Conservation (phyloP, 768 basidiomycete genomes). For the Pilatotrama ljubarskyi region DNA sequence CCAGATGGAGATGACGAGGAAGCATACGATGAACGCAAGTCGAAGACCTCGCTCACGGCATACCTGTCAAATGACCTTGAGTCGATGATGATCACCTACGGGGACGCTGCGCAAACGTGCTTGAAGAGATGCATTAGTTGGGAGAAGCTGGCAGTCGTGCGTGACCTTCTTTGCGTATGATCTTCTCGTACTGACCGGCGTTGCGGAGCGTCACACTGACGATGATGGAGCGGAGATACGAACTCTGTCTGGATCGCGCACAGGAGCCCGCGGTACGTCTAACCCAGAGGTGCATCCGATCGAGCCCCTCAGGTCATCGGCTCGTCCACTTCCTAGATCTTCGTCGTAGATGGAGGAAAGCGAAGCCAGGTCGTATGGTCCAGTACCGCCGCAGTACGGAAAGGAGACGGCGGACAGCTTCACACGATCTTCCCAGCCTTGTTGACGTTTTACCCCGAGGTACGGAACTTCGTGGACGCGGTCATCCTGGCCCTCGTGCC, state of each 20-base stretch:
- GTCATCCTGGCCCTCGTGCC: neutral
- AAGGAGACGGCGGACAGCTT: neutral
- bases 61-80: neutral
- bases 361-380: neutral
- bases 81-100: neutral
- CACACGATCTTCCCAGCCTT: constrained; percentile 3
- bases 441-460: constrained; percentile 10
- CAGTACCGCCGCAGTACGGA: neutral
- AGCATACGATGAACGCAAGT: no score
- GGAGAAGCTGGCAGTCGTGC: neutral
- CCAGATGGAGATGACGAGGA: neutral
- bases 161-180: no score
- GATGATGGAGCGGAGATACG: neutral
- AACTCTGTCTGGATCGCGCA: neutral
- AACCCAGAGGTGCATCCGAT: neutral
- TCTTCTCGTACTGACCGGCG: no score
- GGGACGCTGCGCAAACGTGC: neutral
- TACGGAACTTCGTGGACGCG: neutral
- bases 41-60: neutral
- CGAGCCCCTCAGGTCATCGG: neutral
- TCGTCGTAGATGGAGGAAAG: neutral
- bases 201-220: constrained; percentile 5
- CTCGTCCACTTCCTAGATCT: neutral
- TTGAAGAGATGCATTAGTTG: neutral
- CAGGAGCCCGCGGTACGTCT: neutral